phyloP scores from a whole-genome alignment of 805 yeast species.

The Metschnikowia hibisci region DNA sequence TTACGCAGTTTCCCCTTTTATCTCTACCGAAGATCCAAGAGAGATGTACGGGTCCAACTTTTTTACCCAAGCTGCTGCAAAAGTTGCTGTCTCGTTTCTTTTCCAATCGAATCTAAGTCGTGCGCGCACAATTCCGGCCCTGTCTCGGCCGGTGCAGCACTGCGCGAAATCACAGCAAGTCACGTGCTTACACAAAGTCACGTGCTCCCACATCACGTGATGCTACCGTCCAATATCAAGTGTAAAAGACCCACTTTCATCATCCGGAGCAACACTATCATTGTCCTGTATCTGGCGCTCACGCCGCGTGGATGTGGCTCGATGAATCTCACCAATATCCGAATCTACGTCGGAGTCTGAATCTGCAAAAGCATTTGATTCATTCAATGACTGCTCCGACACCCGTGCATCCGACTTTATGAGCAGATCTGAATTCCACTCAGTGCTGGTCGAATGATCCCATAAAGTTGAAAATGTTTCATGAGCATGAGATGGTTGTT shows the following conservation, averaged over 20 bases:
- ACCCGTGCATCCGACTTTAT: background rate
- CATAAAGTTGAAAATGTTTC: conserved; percentile 1
- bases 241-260: conserved; percentile 13
- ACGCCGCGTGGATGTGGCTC: conserved; percentile 30
- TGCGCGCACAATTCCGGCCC: background rate
- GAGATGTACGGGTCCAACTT: no score
- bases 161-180: background rate
- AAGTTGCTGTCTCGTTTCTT: background rate
- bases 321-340: conserved; percentile 42
- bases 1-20: no score
- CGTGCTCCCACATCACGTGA: background rate
- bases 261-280: background rate
- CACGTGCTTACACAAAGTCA: background rate
- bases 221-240: conserved; percentile 10
- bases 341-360: conserved; percentile 40
- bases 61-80: no score
- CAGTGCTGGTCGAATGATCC: background rate
- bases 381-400: background rate
- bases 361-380: conserved; percentile 8
- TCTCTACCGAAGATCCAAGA: no score
- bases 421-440: background rate
- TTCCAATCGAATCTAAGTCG: conserved; percentile 1
- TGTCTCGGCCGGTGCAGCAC: background rate
- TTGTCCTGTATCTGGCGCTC: background rate
- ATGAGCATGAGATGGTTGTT: background rate